These are phyloP conservation scores for Talaromyces wortmannii DNA, from an alignment of 495 filamentous ascomycete species.

Conservation along the genomic window DNA sequence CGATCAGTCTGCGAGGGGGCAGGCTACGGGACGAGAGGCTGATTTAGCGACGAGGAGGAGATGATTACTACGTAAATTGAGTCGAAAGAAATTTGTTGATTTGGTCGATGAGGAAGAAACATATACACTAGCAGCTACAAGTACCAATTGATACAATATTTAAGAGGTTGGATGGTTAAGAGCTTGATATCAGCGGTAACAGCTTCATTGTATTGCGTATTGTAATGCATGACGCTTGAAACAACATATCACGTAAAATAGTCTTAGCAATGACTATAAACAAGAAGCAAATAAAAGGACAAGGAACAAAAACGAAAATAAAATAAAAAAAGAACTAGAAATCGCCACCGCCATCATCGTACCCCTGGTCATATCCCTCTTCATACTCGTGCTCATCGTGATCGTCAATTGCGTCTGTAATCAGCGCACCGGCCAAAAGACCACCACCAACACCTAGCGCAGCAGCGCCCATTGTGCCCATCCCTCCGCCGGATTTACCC, in stretches of 20 bases:
- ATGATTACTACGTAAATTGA: not conserved
- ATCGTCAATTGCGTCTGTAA: constrained; percentile 60
- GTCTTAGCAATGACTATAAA: not conserved
- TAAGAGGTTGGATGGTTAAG: too few relatives aligned
- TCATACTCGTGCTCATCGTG: constrained; percentile 45
- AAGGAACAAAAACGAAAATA: constrained; percentile 4
- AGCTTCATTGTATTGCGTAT: too few relatives aligned
- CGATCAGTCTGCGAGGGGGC: constrained; percentile 9
- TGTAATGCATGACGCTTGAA: too few relatives aligned
- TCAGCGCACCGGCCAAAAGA: constrained; percentile 60
- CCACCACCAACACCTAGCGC: constrained; percentile 75
- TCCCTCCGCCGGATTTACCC: constrained; percentile 33
- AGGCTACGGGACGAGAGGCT: constrained; percentile 28
- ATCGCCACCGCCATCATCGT: constrained; percentile 44
- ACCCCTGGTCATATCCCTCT: constrained; percentile 24
- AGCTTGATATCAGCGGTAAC: too few relatives aligned
- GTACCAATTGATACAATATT: too few relatives aligned
- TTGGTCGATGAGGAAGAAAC: too few relatives aligned
- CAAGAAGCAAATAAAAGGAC: not conserved
- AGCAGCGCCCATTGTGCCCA: constrained; percentile 63
- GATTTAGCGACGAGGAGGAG: constrained; percentile 26
- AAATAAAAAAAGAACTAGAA: constrained; percentile 30
- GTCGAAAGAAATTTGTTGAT: too few relatives aligned
- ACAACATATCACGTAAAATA: too few relatives aligned
- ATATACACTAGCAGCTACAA: too few relatives aligned